Evolutionary conservation across 192 early-diverging fungal species (phyloP).

Genomic region (Backusella macrospora): DNA sequence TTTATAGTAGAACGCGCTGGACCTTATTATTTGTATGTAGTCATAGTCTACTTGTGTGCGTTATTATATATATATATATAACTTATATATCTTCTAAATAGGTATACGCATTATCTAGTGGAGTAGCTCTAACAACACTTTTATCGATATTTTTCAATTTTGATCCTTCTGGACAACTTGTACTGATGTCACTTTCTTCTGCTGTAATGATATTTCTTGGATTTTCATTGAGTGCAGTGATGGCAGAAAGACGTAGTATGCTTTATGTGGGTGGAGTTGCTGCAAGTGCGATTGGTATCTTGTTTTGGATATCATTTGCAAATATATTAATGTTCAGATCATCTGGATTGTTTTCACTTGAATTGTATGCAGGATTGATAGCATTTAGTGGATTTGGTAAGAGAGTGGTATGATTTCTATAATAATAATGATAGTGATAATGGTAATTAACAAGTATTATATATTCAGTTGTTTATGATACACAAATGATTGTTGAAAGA

Average conservation of each 20-base stretch:
- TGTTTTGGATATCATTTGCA: slow-evolving; percentile 42
- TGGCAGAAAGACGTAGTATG: slow-evolving; percentile 33
- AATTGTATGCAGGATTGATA: slow-evolving; percentile 54
- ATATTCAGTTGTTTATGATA: slow-evolving; percentile 54
- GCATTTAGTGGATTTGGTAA: slow-evolving; percentile 49
- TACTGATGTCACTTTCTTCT: slow-evolving; percentile 42
- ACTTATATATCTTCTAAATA: not conserved
- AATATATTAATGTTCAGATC: slow-evolving; percentile 49
- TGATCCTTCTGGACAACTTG: slow-evolving; percentile 27
- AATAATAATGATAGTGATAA: too few relatives aligned
- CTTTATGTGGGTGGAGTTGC: slow-evolving; percentile 45
- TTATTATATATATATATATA: too few relatives aligned
- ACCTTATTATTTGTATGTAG: slow-evolving; percentile 4
- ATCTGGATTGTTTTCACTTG: slow-evolving; percentile 39
- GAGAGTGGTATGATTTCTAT: too few relatives aligned
- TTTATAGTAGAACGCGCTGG: slow-evolving; percentile 17
- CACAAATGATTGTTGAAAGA: slow-evolving; percentile 56
- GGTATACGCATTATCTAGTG: slow-evolving; percentile 31
- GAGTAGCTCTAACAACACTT: slow-evolving; percentile 19
- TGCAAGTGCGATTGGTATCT: slow-evolving; percentile 32
- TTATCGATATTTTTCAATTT: slow-evolving; percentile 16
- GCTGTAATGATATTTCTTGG: slow-evolving; percentile 52
- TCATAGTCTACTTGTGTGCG: too few relatives aligned
- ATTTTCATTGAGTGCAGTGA: slow-evolving; percentile 49
- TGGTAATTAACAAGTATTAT: not conserved